Evolutionary conservation across 257 asterid species (phyloP), one percentile per base, ranked within the genome.

Genomic region (Perilla frutescens): DNA sequence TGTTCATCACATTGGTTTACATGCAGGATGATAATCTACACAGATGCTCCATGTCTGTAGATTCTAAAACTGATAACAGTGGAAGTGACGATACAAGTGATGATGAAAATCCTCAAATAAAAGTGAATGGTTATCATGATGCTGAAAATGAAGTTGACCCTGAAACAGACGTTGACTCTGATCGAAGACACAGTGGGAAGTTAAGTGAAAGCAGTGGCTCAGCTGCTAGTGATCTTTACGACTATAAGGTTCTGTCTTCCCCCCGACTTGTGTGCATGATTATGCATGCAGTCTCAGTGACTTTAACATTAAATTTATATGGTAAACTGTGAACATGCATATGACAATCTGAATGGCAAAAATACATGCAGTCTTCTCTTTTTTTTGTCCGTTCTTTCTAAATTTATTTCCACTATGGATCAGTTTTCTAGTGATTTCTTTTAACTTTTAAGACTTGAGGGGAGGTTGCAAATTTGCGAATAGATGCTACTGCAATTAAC

Each of bases 141-240:
- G 98, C 96, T 72, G 90, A 90, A 84, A 89, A 86, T 72, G 96
- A 92, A 86, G 96, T 71, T 1, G 92, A 84, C 76, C 92, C 83
- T 73, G 97, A 90, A 75, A 84, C 88, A 20, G 96, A 92, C 62
- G 85, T 81, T 77, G 96, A 92, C 57, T 85, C 68, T 40, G 91
- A 83, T 75, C 98, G 98, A 61, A 86, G 88, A 67, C 91, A 81
- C 74, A 89, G 99, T 81, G 98, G 99, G 76, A 92, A 92, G 83
- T 81, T 92, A 67, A 95, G 99, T 73, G 99, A 85, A 86, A 92
- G 94, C 84, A 95, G 99, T 78, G 96, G 96, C 55, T 92, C 97
- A 62, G 92, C 87, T 71, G 88, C 94, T 73, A 85, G 96, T 65
- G 96, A 95, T 92, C 94, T 90, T 70, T 90, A 92, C 80, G 94